Conservation (phyloP, 164 flowering plant genomes). For the Dillenia suffruticosa region DNA sequence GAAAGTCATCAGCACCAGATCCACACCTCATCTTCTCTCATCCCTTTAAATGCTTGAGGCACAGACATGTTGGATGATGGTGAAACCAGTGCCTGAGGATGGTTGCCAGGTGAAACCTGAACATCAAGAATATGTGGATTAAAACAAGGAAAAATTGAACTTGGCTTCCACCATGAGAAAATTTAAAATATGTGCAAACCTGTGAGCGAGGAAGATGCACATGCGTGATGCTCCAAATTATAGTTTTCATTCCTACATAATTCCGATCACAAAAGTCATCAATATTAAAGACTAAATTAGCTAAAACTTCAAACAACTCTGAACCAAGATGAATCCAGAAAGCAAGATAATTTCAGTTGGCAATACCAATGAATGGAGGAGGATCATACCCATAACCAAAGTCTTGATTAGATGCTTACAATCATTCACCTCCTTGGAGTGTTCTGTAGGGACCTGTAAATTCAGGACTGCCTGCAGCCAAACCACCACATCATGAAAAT, state of each 20-base stretch:
- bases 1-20: neutral
- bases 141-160: slow-evolving; percentile 4
- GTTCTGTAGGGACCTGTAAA: slow-evolving; percentile 83
- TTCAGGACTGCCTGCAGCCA: slow-evolving; percentile 89
- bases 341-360: neutral
- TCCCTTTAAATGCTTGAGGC: slow-evolving; percentile 73
- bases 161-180: neutral
- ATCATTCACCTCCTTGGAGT: slow-evolving; percentile 93
- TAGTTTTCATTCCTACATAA: slow-evolving; percentile 93
- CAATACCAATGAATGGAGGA: slow-evolving; percentile 1
- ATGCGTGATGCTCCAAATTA: slow-evolving; percentile 97
- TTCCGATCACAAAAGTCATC: slow-evolving; percentile 3
- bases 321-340: too few relatives aligned
- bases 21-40: slow-evolving; percentile 98
- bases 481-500: neutral
- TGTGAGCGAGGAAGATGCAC: slow-evolving; percentile 82
- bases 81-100: slow-evolving; percentile 56
- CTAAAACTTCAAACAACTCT: too few relatives aligned
- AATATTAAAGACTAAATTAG: too few relatives aligned
- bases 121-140: slow-evolving; percentile 10
- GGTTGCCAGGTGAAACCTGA: slow-evolving; percentile 71
- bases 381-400: slow-evolving; percentile 79
- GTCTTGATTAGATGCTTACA: slow-evolving; percentile 95
- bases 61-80: slow-evolving; percentile 49
- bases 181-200: slow-evolving; percentile 33